Evolutionary conservation across 2,329 filamentous ascomycete species (phyloP).

Genomic region (Bipolaris victoriae): DNA sequence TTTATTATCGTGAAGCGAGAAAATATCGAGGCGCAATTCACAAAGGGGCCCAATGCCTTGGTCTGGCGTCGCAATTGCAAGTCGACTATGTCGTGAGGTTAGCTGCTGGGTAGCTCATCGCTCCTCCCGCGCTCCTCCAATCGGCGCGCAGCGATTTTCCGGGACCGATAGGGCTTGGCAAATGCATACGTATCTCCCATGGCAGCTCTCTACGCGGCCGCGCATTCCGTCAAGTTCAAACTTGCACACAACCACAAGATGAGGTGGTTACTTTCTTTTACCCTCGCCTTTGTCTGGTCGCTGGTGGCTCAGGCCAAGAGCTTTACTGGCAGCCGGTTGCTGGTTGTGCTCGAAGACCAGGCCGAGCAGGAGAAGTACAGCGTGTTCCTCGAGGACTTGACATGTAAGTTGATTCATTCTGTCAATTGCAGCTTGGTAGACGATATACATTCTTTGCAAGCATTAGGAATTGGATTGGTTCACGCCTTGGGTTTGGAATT

Average conservation of each 20-base stretch:
- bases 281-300: conserved; percentile 68
- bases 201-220: conserved; percentile 12
- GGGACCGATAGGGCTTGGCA: conserved; percentile 41
- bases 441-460: background rate
- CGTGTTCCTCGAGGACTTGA: conserved; percentile 76
- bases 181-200: conserved; percentile 48
- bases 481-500: background rate
- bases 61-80: conserved; percentile 16
- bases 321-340: conserved; percentile 76
- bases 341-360: conserved; percentile 85
- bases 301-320: conserved; percentile 77
- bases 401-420: conserved; percentile 58
- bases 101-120: conserved; percentile 13
- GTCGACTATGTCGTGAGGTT: conserved; percentile 14
- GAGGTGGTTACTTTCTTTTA: conserved; percentile 74
- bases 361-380: conserved; percentile 83
- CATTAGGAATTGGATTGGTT: background rate
- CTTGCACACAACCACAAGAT: conserved; percentile 61
- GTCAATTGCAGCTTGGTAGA: background rate
- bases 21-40: conserved; percentile 2
- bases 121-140: conserved; percentile 14
- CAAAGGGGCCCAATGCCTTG: conserved; percentile 30
- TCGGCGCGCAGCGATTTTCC: conserved; percentile 35
- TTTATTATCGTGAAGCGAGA: background rate
- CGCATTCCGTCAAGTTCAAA: conserved; percentile 25